phyloP scores from a whole-genome alignment of 2,329 filamentous ascomycete species.

The Tolypocladium cylindrosporum region DNA sequence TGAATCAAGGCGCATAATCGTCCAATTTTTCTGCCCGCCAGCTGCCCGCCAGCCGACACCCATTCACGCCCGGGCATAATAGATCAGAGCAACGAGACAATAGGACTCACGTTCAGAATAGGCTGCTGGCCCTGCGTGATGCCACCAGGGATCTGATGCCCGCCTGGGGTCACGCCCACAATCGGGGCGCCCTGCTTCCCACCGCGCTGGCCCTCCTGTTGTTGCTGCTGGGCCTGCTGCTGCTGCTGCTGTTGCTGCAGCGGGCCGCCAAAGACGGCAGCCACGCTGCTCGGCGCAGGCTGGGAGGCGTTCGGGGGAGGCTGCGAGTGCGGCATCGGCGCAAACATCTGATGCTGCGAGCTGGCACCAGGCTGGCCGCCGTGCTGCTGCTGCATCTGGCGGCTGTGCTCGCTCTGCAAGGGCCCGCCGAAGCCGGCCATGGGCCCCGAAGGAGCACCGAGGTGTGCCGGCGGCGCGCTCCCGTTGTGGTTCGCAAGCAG shows the following conservation, averaged over 20 bases:
- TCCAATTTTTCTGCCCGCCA: not conserved
- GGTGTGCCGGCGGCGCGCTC: conserved; percentile 40
- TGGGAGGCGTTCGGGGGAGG: conserved; percentile 42
- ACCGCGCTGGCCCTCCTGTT: conserved; percentile 54
- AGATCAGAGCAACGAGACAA: conserved; percentile 3
- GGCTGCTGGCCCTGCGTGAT: conserved; percentile 33
- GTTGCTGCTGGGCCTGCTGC: conserved; percentile 28
- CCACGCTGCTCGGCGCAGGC: conserved; percentile 48
- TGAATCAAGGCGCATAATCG: not conserved
- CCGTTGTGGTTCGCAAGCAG: conserved; percentile 66
- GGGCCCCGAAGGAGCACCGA: conserved; percentile 42
- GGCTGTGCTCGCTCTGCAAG: conserved; percentile 40
- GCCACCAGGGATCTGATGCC: conserved; percentile 26
- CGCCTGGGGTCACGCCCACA: conserved; percentile 32
- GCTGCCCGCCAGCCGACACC: conserved; percentile 1
- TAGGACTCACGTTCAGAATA: conserved; percentile 39
- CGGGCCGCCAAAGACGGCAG: conserved; percentile 60
- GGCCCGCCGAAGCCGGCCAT: conserved; percentile 44
- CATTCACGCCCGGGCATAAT: not conserved
- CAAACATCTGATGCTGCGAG: conserved; percentile 47
- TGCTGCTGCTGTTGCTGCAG: conserved; percentile 34
- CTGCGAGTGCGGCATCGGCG: conserved; percentile 39
- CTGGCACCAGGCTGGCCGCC: conserved; percentile 35
- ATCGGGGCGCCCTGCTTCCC: conserved; percentile 32
- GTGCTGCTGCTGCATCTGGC: conserved; percentile 45